phyloP scores from a whole-genome alignment of 495 filamentous ascomycete genomes.

The Trichoderma virens region DNA sequence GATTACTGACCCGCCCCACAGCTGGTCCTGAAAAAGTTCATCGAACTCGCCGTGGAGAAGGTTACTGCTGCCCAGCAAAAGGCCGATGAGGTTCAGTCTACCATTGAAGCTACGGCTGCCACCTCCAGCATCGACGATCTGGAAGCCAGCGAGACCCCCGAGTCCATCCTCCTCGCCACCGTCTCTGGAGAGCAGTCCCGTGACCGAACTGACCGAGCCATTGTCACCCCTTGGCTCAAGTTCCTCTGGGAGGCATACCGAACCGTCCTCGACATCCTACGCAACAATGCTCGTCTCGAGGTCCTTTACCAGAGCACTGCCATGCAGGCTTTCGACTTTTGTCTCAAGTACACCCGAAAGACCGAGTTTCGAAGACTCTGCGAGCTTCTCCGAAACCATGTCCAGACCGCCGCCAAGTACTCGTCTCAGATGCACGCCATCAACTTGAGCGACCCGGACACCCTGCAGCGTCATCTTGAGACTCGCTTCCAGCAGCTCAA shows the following conservation, averaged over 20 bases:
- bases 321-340: constrained; percentile 97
- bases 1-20: constrained; percentile 29
- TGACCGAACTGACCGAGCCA: constrained; percentile 93
- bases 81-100: constrained; percentile 88
- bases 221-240: constrained; percentile 98
- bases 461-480: constrained; percentile 91
- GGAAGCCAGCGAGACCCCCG: constrained; percentile 93
- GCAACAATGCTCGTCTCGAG: constrained; percentile 97
- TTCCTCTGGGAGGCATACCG: constrained; percentile 99
- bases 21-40: constrained; percentile 92
- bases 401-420: constrained; percentile 98
- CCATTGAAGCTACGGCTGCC: constrained; percentile 63
- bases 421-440: constrained; percentile 98
- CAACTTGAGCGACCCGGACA: constrained; percentile 96
- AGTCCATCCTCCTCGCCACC: constrained; percentile 94
- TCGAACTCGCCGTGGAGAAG: constrained; percentile 92
- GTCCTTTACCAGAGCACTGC: constrained; percentile 97
- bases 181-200: constrained; percentile 96
- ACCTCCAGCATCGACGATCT: constrained; percentile 76
- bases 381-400: constrained; percentile 95
- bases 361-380: constrained; percentile 98
- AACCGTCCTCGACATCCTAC: constrained; percentile 93
- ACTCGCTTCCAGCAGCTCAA: constrained; percentile 98
- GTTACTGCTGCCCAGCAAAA: constrained; percentile 93
- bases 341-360: constrained; percentile 95